Evolutionary conservation across 371 early-diverging fungal species (phyloP), one percentile per base, ranked within the genome.

Genomic region (Apophysomyces ossiformis): DNA sequence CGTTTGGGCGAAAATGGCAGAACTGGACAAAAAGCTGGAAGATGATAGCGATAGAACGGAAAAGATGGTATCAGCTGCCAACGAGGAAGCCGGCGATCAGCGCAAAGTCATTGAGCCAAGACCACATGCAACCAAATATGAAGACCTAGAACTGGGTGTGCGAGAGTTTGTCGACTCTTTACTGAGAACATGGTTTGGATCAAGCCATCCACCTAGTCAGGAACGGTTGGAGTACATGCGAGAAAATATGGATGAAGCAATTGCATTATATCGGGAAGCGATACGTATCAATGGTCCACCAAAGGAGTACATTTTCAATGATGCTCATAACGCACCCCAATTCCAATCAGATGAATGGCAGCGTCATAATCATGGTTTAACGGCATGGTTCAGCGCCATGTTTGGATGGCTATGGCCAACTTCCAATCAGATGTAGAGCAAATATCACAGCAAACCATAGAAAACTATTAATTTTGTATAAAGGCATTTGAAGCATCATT

Each of bases 201-300:
- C 79, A 0, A 81, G 64, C 16, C 83, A 83, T 69, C 83, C 83
- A 11, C 83, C 83, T 2, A 80, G 66, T 36, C n/a, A 58, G 15
- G 83, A 83, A 50, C 69, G 83, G 9, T 41, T 83, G 2, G 73
- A 74, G 8, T 81, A 83, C n/a, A 78, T 83, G 77, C 71, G 56
- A 8, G 75, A 75, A 35, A 57, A 83, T 61, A 71, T 83, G 72
- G 73, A 77, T 11, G 79, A 72, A 64, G 83, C 83, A 0, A 56
- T 76, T 4, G 21, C 13, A 38, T 7, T 83, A 1, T 81, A 83
- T 36, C 58, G 73, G 37, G 70, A 83, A 8, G 21, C 81, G 0
- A 38, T 83, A 7, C 57, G 68, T 16, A 18, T 79, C 7, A 83
- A 83, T 64, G 84, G 81, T 6, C 69, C 63, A 9, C 74, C 79